Conservation (phyloP, 2,329 filamentous ascomycete genomes). For the Hypocreales sp. region DNA sequence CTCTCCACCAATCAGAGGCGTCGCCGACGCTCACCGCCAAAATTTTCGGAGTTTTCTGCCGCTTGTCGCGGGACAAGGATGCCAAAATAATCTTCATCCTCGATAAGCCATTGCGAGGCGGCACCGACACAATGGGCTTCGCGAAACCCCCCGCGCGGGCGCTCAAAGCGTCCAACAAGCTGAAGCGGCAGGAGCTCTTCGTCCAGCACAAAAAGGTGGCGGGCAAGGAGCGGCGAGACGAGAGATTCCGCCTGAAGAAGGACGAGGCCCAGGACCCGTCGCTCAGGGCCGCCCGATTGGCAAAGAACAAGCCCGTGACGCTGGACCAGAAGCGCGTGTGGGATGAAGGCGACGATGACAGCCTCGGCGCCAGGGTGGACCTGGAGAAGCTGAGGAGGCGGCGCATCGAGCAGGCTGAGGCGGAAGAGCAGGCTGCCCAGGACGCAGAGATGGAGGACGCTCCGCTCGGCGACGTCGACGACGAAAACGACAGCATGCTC, state of each 20-base stretch:
- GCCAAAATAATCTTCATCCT: too few relatives aligned
- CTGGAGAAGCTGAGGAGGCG: constrained; percentile 42
- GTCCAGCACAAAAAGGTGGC: constrained; percentile 65
- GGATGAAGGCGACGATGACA: constrained; percentile 59
- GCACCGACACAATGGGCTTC: constrained; percentile 19
- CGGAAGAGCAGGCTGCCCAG: constrained; percentile 30
- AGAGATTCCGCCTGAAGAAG: constrained; percentile 63
- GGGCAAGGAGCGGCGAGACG: constrained; percentile 60
- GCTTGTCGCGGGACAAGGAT: too few relatives aligned
- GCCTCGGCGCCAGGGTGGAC: constrained; percentile 38
- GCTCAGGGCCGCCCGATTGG: constrained; percentile 56
- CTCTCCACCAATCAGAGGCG: constrained; percentile 9
- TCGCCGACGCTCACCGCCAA: constrained; percentile 19
- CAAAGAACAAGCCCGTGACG: constrained; percentile 64
- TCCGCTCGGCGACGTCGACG: constrained; percentile 37
- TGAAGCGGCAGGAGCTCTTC: constrained; percentile 62
- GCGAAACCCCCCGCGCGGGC: constrained; percentile 19
- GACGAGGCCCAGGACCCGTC: constrained; percentile 75
- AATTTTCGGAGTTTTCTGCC: constrained; percentile 20
- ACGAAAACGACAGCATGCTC: constrained; percentile 67
- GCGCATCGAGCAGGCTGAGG: constrained; percentile 37
- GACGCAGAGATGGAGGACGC: constrained; percentile 24
- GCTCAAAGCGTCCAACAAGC: constrained; percentile 54
- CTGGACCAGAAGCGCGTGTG: constrained; percentile 81
- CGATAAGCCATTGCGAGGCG: too few relatives aligned